Conservation (phyloP, 1,139 yeast species). For the Hemisphaericaspora lyxosophila region DNA sequence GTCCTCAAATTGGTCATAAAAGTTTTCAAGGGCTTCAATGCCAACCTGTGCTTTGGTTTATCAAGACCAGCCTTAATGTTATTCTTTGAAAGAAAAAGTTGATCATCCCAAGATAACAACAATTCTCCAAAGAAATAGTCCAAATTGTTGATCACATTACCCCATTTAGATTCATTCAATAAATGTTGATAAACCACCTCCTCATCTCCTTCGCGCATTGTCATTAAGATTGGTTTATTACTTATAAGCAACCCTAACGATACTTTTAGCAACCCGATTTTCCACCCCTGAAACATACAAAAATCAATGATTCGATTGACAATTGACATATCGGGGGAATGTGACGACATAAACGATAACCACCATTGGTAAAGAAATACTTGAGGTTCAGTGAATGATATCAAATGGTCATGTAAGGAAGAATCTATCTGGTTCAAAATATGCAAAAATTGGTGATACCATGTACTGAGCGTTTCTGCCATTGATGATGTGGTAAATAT, state of each 20-base stretch:
- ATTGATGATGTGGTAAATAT: constrained; percentile 56
- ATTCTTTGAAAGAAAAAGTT: constrained; percentile 20
- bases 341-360: constrained; percentile 61
- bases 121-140: constrained; percentile 42
- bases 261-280: constrained; percentile 59
- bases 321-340: constrained; percentile 54
- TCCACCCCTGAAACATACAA: constrained; percentile 64
- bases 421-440: constrained; percentile 43
- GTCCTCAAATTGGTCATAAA: constrained; percentile 1
- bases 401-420: constrained; percentile 47
- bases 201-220: constrained; percentile 50
- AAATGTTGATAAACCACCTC: constrained; percentile 64
- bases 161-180: constrained; percentile 56
- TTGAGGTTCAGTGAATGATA: constrained; percentile 39
- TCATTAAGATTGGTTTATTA: constrained; percentile 53
- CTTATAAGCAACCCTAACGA: constrained; percentile 55
- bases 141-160: constrained; percentile 50
- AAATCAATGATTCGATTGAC: constrained; percentile 55
- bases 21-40: constrained; percentile 5
- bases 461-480: constrained; percentile 54
- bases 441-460: constrained; percentile 53
- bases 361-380: constrained; percentile 66
- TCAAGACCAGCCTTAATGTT: background rate
- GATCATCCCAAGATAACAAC: constrained; percentile 38
- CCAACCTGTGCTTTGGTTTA: background rate